These are phyloP conservation scores for Rosa hybrid DNA, from an alignment of 331 rosid genomes.

Conservation along the genomic window DNA sequence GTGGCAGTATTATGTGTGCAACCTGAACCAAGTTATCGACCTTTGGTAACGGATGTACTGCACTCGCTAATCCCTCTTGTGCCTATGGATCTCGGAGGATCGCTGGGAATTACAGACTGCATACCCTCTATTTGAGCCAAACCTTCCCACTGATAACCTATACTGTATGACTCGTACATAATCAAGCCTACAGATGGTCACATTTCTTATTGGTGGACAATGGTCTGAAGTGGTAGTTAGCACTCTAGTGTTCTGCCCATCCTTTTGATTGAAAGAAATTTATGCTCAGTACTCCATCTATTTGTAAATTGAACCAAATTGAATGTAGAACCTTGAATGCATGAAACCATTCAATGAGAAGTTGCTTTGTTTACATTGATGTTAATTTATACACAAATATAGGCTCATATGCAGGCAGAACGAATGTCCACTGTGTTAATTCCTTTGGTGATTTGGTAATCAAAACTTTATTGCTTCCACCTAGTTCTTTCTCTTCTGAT, in stretches of 20 bases:
- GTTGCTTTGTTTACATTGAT: too few relatives aligned
- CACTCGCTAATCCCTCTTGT: slow-evolving; percentile 94
- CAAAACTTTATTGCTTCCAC: too few relatives aligned
- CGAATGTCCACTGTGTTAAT: too few relatives aligned
- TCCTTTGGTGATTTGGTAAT: too few relatives aligned
- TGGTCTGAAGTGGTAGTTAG: background rate
- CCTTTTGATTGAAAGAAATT: background rate
- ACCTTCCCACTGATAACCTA: slow-evolving; percentile 26
- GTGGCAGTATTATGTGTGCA: slow-evolving; percentile 94
- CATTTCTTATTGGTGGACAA: background rate
- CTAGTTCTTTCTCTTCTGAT: too few relatives aligned
- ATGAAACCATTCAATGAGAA: too few relatives aligned
- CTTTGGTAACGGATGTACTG: slow-evolving; percentile 78
- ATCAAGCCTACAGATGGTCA: background rate
- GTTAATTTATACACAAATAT: too few relatives aligned
- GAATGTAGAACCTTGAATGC: background rate
- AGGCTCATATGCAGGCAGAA: too few relatives aligned
- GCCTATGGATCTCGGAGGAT: slow-evolving; percentile 80
- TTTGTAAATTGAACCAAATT: slow-evolving; percentile 20
- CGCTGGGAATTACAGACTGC: slow-evolving; percentile 64
- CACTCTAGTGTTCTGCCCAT: background rate
- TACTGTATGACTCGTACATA: background rate
- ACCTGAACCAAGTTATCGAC: slow-evolving; percentile 89
- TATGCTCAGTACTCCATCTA: background rate
- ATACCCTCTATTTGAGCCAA: slow-evolving; percentile 15